phyloP scores from a whole-genome alignment of 306 rosid species.

The Clitoria ternatea region DNA sequence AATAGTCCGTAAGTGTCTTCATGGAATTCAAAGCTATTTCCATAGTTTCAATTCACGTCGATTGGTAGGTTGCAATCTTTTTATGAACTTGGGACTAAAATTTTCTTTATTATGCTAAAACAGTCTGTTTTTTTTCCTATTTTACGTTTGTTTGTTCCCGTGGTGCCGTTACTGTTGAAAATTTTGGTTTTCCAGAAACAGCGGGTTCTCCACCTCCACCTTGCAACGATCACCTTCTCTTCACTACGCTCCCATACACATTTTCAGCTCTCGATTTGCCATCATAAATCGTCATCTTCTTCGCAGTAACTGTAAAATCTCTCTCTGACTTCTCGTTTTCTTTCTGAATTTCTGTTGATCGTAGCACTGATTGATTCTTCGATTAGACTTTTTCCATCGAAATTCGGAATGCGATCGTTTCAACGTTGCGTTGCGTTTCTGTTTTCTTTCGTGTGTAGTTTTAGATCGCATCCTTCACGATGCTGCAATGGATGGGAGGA shows the following conservation, averaged over 20 bases:
- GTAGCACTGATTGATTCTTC: background rate
- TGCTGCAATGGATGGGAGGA: conserved; percentile 99
- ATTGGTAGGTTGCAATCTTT: too few species aligned
- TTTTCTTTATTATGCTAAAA: too few species aligned
- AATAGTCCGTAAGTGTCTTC: too few species aligned
- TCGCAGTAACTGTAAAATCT: background rate
- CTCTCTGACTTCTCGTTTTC: background rate
- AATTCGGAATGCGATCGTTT: background rate
- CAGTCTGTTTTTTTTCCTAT: too few species aligned
- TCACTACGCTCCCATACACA: conserved; percentile 8
- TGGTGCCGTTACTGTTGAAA: conserved; percentile 8
- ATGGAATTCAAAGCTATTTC: too few species aligned
- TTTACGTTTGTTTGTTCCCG: conserved; percentile 9
- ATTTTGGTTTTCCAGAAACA: background rate
- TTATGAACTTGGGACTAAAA: background rate
- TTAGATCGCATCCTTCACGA: conserved; percentile 21
- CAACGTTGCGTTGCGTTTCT: background rate
- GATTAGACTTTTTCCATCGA: background rate
- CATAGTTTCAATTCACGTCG: too few species aligned
- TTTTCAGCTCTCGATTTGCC: conserved; percentile 5
- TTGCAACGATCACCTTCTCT: conserved; percentile 21
- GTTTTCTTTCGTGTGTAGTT: conserved; percentile 17
- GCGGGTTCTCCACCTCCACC: conserved; percentile 4
- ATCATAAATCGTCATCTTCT: conserved; percentile 19
- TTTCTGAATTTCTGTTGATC: background rate